A percentile compares a stretch with the other conserved stretches of the same genome.
Conservation (phyloP, 768 basidiomycete species). For the Coprinellus aureogranulatus region DNA sequence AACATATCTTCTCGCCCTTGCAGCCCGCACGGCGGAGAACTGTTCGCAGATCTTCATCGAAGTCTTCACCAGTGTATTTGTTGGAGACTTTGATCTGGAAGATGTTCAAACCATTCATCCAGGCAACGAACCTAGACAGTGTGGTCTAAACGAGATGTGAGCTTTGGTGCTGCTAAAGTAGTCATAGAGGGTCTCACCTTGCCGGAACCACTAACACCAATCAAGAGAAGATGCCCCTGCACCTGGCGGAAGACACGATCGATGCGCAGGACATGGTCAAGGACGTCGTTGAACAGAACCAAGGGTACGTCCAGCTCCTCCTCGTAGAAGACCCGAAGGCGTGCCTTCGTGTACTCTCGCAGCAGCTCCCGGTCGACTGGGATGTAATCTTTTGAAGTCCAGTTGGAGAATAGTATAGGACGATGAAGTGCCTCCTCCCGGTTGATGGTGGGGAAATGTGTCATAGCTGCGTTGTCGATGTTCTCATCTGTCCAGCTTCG, state of each 20-base stretch:
- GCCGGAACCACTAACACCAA: constrained; percentile 97
- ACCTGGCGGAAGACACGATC: constrained; percentile 98
- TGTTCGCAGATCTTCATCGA: constrained; percentile 94
- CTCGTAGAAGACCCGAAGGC: constrained; percentile 97
- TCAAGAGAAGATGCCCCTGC: constrained; percentile 93
- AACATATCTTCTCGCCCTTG: constrained; percentile 98
- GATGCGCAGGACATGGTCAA: constrained; percentile 96
- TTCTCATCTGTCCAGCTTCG: constrained; percentile 92
- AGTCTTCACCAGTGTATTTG: constrained; percentile 97
- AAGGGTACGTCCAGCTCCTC: constrained; percentile 97
- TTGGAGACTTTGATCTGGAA: constrained; percentile 99
- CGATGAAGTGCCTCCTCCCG: constrained; percentile 80
- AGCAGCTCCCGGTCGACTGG: constrained; percentile 91
- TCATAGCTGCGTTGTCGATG: constrained; percentile 78
- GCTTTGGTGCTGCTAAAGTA: not conserved
- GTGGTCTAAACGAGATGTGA: constrained; percentile 65
- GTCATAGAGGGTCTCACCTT: constrained; percentile 59
- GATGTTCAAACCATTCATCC: constrained; percentile 99
- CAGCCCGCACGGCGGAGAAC: constrained; percentile 95
- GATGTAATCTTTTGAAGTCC: constrained; percentile 97
- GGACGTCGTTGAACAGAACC: constrained; percentile 96
- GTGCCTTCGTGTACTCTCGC: constrained; percentile 94
- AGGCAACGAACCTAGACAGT: constrained; percentile 95
- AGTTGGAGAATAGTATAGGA: constrained; percentile 97
- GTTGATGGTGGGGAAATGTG: constrained; percentile 93